Conservation (phyloP, 2,329 filamentous ascomycete genomes). For the Aspergillus aculeatus region DNA sequence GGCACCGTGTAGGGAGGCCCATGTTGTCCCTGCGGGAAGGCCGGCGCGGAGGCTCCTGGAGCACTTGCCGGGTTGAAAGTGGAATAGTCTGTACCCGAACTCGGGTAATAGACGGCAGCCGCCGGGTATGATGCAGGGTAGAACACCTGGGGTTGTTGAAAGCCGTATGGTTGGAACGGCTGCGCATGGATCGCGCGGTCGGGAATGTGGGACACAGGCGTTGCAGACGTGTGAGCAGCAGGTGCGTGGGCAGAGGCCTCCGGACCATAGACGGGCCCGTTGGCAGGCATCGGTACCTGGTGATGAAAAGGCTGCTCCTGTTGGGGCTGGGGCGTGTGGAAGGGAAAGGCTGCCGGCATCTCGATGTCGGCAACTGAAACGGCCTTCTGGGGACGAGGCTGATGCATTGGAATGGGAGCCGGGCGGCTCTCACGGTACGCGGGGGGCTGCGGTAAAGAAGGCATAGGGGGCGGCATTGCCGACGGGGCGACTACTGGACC, state of each 20-base stretch:
- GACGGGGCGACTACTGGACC: slow-evolving; percentile 19
- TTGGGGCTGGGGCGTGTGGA: slow-evolving; percentile 61
- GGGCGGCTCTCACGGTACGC: slow-evolving; percentile 61
- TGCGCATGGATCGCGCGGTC: slow-evolving; percentile 89
- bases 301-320: slow-evolving; percentile 89
- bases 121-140: slow-evolving; percentile 59
- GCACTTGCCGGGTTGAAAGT: slow-evolving; percentile 49
- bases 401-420: slow-evolving; percentile 74
- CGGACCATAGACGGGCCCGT: slow-evolving; percentile 55
- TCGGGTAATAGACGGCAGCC: slow-evolving; percentile 68
- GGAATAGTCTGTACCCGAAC: slow-evolving; percentile 39
- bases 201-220: slow-evolving; percentile 86
- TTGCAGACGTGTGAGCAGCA: slow-evolving; percentile 61
- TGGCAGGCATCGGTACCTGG: slow-evolving; percentile 78
- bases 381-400: slow-evolving; percentile 90
- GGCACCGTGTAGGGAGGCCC: slow-evolving; percentile 34
- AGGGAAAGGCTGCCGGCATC: slow-evolving; percentile 65
- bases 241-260: slow-evolving; percentile 63
- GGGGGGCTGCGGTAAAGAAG: slow-evolving; percentile 55
- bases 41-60: slow-evolving; percentile 50
- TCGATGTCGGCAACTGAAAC: slow-evolving; percentile 93
- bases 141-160: slow-evolving; percentile 56
- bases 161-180: slow-evolving; percentile 77
- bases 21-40: slow-evolving; percentile 58
- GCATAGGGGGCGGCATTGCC: slow-evolving; percentile 22